Percentiles rank a stretch among this genome's conserved stretches.
Evolutionary conservation across 2,329 filamentous ascomycete species (phyloP).

Genomic region (Capronia epimyces): DNA sequence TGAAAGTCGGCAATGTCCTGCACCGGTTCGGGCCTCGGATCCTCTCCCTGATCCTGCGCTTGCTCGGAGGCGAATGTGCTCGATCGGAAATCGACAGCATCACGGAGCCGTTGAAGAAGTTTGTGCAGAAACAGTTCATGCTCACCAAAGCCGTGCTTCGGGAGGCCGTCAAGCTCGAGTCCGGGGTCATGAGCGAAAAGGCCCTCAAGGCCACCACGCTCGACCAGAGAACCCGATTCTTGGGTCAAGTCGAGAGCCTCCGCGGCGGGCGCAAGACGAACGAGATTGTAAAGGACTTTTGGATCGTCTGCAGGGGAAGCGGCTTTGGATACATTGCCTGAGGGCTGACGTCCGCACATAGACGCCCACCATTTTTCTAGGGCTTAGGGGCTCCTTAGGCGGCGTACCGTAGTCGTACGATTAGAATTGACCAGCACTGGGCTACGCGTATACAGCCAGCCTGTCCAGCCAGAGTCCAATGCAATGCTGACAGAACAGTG

Average conservation of each 20-base stretch:
- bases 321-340: slow-evolving; percentile 28
- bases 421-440: background rate
- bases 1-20: slow-evolving; percentile 20
- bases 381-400: background rate
- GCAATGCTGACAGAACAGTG: too few species aligned
- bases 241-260: slow-evolving; percentile 37
- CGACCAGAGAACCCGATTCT: slow-evolving; percentile 39
- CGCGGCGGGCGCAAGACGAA: slow-evolving; percentile 38
- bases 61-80: slow-evolving; percentile 41
- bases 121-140: slow-evolving; percentile 40
- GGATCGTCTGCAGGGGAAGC: slow-evolving; percentile 41
- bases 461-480: too few species aligned
- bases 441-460: too few species aligned
- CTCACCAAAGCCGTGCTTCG: slow-evolving; percentile 37
- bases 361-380: background rate
- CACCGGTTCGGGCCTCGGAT: slow-evolving; percentile 36
- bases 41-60: slow-evolving; percentile 37
- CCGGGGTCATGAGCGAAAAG: slow-evolving; percentile 27
- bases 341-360: background rate
- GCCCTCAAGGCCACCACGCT: slow-evolving; percentile 29
- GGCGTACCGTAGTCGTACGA: background rate
- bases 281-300: slow-evolving; percentile 39
- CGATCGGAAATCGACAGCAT: slow-evolving; percentile 43
- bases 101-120: slow-evolving; percentile 38
- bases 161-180: slow-evolving; percentile 33